Conservation (phyloP, 139 green algal species). For the Ostreobium quekettii region DNA sequence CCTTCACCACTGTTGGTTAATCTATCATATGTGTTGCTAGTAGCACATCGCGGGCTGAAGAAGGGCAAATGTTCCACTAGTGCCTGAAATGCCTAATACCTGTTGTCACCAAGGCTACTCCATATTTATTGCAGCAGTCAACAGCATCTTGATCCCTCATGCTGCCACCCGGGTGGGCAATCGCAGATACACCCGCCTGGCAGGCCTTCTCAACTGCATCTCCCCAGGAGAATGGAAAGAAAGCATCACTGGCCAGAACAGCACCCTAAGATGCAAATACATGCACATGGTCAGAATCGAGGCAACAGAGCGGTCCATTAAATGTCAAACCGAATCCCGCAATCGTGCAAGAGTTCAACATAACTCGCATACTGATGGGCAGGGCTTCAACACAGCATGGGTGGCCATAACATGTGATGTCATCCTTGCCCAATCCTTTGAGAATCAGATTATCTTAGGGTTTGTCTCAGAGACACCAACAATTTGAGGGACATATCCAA, state of each 20-base stretch:
- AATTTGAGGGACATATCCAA: too few species aligned
- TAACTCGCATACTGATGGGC: too few species aligned
- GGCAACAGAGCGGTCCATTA: not conserved
- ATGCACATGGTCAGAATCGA: not conserved
- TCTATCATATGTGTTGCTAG: too few species aligned
- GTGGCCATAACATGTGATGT: too few species aligned
- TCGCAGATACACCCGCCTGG: slow-evolving; percentile 85
- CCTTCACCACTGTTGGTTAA: too few species aligned
- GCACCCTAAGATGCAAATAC: too few species aligned
- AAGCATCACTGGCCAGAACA: slow-evolving; percentile 90
- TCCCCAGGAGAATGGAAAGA: slow-evolving; percentile 97
- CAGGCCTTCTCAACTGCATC: slow-evolving; percentile 95
- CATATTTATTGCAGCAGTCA: slow-evolving; percentile 98
- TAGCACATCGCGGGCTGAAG: too few species aligned
- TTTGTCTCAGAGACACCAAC: too few species aligned
- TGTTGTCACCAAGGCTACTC: slow-evolving; percentile 87
- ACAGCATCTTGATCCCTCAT: slow-evolving; percentile 79
- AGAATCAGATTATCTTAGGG: too few species aligned
- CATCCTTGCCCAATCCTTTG: too few species aligned
- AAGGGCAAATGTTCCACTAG: too few species aligned
- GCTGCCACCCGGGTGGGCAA: slow-evolving; percentile 91
- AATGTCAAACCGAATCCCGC: not conserved
- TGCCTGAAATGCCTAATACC: slow-evolving; percentile 94
- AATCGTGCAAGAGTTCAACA: not conserved
- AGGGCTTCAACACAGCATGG: too few species aligned